phyloP scores from a whole-genome alignment of 345 rosid species.

The Acer campestre region DNA sequence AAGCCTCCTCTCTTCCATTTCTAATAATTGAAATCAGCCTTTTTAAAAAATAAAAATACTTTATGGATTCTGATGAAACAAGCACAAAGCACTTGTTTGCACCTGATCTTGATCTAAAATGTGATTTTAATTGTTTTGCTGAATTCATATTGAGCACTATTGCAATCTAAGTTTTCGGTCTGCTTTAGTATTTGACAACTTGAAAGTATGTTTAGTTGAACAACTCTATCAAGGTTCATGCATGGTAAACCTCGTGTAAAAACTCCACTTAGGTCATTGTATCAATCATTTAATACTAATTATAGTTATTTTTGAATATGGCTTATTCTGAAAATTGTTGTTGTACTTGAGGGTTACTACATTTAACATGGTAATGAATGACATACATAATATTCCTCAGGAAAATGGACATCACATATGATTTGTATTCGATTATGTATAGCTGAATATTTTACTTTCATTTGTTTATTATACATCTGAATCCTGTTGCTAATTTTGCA shows the following conservation, averaged over 20 bases:
- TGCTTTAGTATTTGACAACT: background rate
- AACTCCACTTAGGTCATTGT: background rate
- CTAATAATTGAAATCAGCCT: background rate
- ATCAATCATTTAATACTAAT: background rate
- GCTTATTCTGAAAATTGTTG: background rate
- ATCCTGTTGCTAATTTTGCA: conserved; percentile 17
- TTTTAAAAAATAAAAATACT: background rate
- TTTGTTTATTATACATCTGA: background rate
- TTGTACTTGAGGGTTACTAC: background rate
- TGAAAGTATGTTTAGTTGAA: background rate
- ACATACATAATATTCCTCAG: background rate
- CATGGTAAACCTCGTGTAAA: background rate
- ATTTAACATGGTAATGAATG: background rate
- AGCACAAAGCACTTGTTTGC: background rate
- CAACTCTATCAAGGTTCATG: background rate
- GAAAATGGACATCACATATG: background rate
- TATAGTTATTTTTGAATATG: background rate
- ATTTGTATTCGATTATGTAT: background rate
- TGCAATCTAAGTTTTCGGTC: background rate
- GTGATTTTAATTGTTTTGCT: background rate
- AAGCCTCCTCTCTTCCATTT: background rate
- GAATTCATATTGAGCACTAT: background rate
- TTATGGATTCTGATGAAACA: background rate
- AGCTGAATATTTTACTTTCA: background rate
- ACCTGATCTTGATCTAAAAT: background rate